phyloP scores from a whole-genome alignment of 2,329 filamentous ascomycete species.

The Alternaria longipes region DNA sequence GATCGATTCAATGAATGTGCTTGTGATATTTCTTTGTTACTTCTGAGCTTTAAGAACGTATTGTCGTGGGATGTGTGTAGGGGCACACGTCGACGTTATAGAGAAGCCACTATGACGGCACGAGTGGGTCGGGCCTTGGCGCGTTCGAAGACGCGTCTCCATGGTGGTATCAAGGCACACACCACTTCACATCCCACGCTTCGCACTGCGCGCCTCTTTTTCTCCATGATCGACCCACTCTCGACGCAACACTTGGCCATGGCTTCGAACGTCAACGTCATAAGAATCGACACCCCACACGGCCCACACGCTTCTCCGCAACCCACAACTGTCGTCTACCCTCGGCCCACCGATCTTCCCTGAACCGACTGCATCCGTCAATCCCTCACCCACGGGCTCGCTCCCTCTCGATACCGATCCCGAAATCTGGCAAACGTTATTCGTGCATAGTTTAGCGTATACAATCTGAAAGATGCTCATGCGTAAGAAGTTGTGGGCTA shows the following conservation, averaged over 20 bases:
- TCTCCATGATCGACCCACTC: neutral
- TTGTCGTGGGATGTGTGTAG: neutral
- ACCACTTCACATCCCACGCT: neutral
- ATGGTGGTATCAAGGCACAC: neutral
- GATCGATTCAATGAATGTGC: neutral
- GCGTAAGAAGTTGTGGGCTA: no score
- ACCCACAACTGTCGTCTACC: neutral
- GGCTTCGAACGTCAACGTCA: neutral
- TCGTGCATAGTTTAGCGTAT: neutral
- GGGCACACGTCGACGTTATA: neutral
- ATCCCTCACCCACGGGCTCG: neutral
- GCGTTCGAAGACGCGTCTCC: neutral
- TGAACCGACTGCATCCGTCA: neutral
- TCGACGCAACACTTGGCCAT: neutral
- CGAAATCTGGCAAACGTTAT: neutral
- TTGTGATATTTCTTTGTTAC: neutral
- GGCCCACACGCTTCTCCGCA: neutral
- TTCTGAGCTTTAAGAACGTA: neutral
- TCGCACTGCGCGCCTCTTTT: neutral
- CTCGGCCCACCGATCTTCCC: neutral
- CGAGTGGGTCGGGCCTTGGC: neutral
- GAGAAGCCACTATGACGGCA: neutral
- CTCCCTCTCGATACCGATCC: neutral
- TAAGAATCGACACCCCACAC: neutral
- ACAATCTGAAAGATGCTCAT: no score